Base-by-base conservation (phyloP, 768 basidiomycete species). In the Boletus sensibilis region DNA sequence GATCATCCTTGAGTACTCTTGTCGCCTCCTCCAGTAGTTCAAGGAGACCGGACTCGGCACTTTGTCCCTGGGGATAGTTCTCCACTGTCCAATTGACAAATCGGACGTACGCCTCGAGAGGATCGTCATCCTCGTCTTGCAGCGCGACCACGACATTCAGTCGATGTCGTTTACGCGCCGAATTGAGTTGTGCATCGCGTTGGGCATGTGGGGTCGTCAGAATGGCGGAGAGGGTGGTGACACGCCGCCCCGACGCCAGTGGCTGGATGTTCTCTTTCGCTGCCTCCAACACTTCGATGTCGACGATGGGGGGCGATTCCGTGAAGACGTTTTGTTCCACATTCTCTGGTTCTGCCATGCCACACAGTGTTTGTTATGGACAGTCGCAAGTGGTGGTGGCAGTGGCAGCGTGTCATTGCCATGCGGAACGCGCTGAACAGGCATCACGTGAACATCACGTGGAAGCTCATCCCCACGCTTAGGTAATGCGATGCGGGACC, bases 21-120 rank as follows among this genome's bases (percentile, higher is more conserved):
- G 97, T 97, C 16, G 93, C 91, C 66, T 93, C 90, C 68, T 99
- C 97, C 8, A 99, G 74, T 3, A 98, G 78, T 56, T 96, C 94
- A 18, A 98, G 76, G n/a, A 98, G 79, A 33, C 93, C 91, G 13
- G 90, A 93, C 67, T 94, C 89, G 1, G 87, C 87, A 48, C 87
- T 90, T 54, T 91, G 88, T 5, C 94, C 95, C 57, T 97, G 89
- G 0, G 96, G 94, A 68, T 98, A 96, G 70, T 92, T 94, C 69
- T 96, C 93, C 41, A 94, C 75, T 1, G 91, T 94, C 91, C 95
- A 98, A 49, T 89, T 82, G 50, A 98, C 88, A 61, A 98, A 86
- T 57, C 81, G 79, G 64, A 84, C 86, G 64, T 94, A 96, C 1
- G 91, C 88, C 58, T 95, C 94, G 38, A 98, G 77, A 0, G 92